These are phyloP conservation scores for Camelina hispida DNA, from an alignment of 345 rosid species.

Conservation along the genomic window DNA sequence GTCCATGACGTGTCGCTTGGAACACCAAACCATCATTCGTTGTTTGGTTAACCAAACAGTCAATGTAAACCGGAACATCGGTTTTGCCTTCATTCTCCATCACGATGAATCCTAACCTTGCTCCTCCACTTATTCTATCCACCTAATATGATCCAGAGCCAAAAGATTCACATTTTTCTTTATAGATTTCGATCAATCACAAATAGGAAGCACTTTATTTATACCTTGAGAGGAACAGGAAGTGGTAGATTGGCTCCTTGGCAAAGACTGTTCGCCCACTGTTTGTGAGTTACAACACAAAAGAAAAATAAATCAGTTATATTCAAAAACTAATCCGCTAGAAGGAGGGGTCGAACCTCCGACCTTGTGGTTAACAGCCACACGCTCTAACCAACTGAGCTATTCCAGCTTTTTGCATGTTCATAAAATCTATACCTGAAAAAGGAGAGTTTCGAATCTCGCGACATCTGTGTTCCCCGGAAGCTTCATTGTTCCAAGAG, in stretches of 20 bases:
- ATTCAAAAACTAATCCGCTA: constrained; percentile 27
- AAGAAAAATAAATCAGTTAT: neutral
- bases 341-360: constrained; percentile 82
- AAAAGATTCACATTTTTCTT: constrained; percentile 21
- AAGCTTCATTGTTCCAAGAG: constrained; percentile 84
- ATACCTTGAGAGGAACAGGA: constrained; percentile 81
- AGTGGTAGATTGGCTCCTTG: constrained; percentile 94
- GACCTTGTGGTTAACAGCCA: constrained; percentile 89
- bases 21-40: constrained; percentile 51
- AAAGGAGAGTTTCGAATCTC: constrained; percentile 70
- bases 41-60: constrained; percentile 73
- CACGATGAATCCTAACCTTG: constrained; percentile 79
- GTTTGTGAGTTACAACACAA: neutral
- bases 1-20: constrained; percentile 77
- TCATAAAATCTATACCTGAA: constrained; percentile 54
- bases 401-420: constrained; percentile 53
- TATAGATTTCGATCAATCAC: neutral
- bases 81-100: constrained; percentile 78
- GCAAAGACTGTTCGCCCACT: constrained; percentile 96
- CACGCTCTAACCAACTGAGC: constrained; percentile 91
- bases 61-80: constrained; percentile 81
- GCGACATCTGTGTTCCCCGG: constrained; percentile 63
- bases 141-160: constrained; percentile 48
- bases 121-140: constrained; percentile 80
- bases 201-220: neutral